Base-by-base conservation (phyloP, 2,329 filamentous ascomycete species). In the Diaporthe sp. region DNA sequence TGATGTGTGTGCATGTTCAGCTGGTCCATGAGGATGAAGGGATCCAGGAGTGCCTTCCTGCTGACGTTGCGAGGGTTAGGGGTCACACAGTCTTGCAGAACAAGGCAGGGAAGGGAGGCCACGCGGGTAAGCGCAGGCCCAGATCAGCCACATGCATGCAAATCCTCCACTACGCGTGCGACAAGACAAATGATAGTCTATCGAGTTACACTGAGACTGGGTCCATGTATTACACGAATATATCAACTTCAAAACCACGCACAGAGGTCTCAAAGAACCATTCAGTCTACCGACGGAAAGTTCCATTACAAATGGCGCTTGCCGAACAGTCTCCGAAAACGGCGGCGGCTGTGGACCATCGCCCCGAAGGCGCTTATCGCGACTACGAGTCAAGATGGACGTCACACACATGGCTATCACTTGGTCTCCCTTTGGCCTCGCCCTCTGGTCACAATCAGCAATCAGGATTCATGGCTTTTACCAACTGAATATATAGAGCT, bases 321-420 rank as follows among this genome's bases (percentile, higher is more conserved):
- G 70, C 70, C 69, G 69, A 42, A 6, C 25, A 8, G n/a, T n/a
- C 57, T 72, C 70, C 70, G 70, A 72, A 28, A 72, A 72, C 70
- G 70, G 70, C 70, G 69, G 57, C 70, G 47, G 54, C 69, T 72
- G 70, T 72, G 69, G 69, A 72, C 70, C 70, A 42, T n/a, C n/a
- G 40, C 47, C 17, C 30, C 19, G 40, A 33, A 33, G 45, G 70
- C 57, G 70, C 70, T 61, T 72, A 54, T 64, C 47, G 70, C 70
- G 45, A 72, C 57, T 64, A 52, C 70, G 57, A 72, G 70, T 72
- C 70, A 61, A 64, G 70, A 40, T 64, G 54, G 38, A 72, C 70
- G 70, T 72, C 70, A 72, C 57, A 72, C n/a, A 55, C 28, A 54
- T 28, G n/a, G 25, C 15, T 6, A 30, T 10, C 33, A 33, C 69